Base-by-base conservation (phyloP, 371 early-diverging fungal species). In the Thermomucor indicae-seudaticae region DNA sequence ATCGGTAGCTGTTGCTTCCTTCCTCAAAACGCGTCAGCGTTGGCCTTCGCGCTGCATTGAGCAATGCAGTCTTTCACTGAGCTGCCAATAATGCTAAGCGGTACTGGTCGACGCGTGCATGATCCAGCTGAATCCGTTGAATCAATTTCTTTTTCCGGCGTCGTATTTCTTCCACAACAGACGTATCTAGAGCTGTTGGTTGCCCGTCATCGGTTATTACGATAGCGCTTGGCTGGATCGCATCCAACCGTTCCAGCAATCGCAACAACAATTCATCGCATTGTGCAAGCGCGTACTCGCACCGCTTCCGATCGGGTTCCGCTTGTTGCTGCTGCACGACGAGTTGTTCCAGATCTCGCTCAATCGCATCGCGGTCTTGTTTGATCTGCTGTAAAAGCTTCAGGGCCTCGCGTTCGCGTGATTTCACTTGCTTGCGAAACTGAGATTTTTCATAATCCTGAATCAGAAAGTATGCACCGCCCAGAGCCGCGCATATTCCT, bases 221-320 rank as follows among this genome's bases (percentile, higher is more conserved):
- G 7, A 52, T 57, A 12, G 47, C 48, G 27, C 49, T 46, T 16
- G 73, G 73, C 37, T 58, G 54, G 37, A 73, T 65, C 10, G 70
- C 62, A 27, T 73, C 73, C 1, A 73, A 42, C 16, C 65, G 54
- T 16, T 73, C 73, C 58, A 73, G 53, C 1, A 69, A 47, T 37
- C 55, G 59, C 20, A 69, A 34, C 16, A 69, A 42, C 30, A 73
- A 34, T 31, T 73, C 73, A 39, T 73, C 69, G n/a, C 58, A 53
- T 8, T 67, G 60, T 3, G 61, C 67, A 6, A 69, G 42, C 3
- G 35, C 45, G 29, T 55, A 69, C 32, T 69, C 65, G 24, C 45
- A 39, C 16, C 49, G 42, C 23, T 47, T 42, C 20, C 2, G 12
- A 16, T 38, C 39, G 17, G 27, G 44, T 0, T 39, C 37, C 7